Base-by-base conservation (phyloP, 108 stramenopile genomes). In the Nannochloropsis salina region DNA sequence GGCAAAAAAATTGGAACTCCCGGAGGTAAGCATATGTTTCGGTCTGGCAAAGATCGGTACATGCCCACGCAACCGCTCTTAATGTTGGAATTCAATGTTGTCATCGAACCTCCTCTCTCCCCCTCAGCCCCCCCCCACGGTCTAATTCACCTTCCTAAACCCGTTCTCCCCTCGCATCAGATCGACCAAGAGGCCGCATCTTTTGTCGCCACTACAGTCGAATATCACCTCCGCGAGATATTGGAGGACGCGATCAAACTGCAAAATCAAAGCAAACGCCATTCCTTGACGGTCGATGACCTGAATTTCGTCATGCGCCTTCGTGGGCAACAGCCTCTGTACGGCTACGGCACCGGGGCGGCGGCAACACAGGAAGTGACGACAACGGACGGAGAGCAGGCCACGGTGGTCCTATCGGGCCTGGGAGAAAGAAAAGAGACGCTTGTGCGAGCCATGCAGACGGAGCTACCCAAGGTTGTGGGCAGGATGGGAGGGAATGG, bases 311-410 rank as follows among this genome's bases (percentile, higher is more conserved):
- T 18, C 42, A 42, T 82, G 82, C 42, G 82, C 43, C 15, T 82
- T 1, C 82, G 42, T 82, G 42, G 43, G 42, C 82, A 82, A 82
- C 42, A 82, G 82, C 82, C 82, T 82, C 10, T 82, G 18, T 82
- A 82, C 18, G 82, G 82, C 12, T 82, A 82, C 82, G 42, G 43
- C 43, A 1, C 42, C 10, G 42, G 43, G 18, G 42, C 82, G 12
- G 12, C 10, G 82, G 42, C 82, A 10, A 42, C 18, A 18, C 82
- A 15, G 42, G 43, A 42, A 15, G 42, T 43, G 43, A 43, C 82
- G 82, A 82, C 42, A 15, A 18, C 15, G 18, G 82, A 82, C 15
- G 82, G 42, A 82, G 18, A 18, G 18, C 43, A 82, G 42, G 18
- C 12, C 18, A 10, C 10, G 15, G 42, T 82, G 42, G 15, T 42